These are phyloP conservation scores for Wickerhamiella dianesei DNA, from an alignment of 805 yeast genomes.

Conservation along the genomic window DNA sequence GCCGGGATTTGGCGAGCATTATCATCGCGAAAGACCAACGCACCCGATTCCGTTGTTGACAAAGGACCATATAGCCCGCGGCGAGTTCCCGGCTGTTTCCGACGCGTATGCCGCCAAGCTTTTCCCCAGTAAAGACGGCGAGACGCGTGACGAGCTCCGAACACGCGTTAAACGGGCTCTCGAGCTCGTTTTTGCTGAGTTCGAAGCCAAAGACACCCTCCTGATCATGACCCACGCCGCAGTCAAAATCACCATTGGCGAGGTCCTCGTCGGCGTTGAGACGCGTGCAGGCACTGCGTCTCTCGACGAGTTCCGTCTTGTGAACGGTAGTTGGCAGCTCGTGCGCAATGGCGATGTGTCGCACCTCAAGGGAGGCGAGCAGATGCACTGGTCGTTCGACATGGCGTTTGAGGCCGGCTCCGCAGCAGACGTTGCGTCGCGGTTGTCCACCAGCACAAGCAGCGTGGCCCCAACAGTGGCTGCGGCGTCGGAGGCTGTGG, in stretches of 20 bases:
- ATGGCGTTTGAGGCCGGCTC: conserved; percentile 76
- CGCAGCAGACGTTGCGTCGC: conserved; percentile 51
- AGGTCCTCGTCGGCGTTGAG: conserved; percentile 43
- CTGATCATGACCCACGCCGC: conserved; percentile 90
- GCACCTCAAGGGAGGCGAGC: conserved; percentile 66
- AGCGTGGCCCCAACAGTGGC: conserved; percentile 2
- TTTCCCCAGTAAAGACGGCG: conserved; percentile 54
- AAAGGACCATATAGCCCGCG: conserved; percentile 28
- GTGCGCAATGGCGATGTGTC: conserved; percentile 60
- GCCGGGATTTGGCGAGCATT: conserved; percentile 89
- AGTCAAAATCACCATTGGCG: conserved; percentile 74
- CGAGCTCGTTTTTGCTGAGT: conserved; percentile 36
- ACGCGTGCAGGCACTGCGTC: conserved; percentile 77
- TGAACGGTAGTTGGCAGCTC: conserved; percentile 40
- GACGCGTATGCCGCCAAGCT: conserved; percentile 39
- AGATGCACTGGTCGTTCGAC: conserved; percentile 54
- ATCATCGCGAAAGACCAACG: conserved; percentile 48
- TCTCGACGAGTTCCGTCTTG: conserved; percentile 44
- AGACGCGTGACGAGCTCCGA: conserved; percentile 56
- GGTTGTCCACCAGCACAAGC: conserved; percentile 7
- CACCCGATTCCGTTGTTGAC: conserved; percentile 36
- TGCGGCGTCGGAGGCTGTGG: conserved; percentile 1
- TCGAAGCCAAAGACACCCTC: conserved; percentile 39
- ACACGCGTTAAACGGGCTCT: conserved; percentile 46
- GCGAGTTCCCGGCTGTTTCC: conserved; percentile 24